These are phyloP conservation scores for Exserohilum turcica DNA, from an alignment of 2,329 filamentous ascomycete genomes.

Conservation along the genomic window DNA sequence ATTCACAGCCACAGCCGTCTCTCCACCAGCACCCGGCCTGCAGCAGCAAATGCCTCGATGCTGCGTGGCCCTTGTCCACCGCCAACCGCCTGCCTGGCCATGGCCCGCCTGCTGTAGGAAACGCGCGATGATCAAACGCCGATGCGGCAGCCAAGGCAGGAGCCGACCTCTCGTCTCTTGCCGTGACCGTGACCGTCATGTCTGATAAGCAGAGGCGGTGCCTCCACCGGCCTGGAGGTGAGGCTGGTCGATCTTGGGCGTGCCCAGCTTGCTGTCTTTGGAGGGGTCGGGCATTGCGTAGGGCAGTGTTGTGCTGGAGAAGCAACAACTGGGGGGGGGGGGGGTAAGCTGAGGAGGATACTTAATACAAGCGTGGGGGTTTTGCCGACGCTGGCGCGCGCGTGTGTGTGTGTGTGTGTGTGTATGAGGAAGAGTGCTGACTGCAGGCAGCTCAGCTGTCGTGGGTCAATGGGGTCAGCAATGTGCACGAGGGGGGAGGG, in stretches of 20 bases:
- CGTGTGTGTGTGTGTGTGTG: too few species aligned
- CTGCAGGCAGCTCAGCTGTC: constrained; percentile 22
- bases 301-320: background rate
- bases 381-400: too few species aligned
- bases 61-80: constrained; percentile 6
- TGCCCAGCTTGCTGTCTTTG: constrained; percentile 40
- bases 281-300: constrained; percentile 20
- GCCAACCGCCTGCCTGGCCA: constrained; percentile 1
- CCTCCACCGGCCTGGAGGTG: constrained; percentile 49
- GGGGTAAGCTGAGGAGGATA: background rate
- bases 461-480: constrained; percentile 14
- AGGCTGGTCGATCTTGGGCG: constrained; percentile 39
- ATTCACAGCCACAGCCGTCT: background rate
- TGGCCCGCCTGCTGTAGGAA: constrained; percentile 25
- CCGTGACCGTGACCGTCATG: too few species aligned
- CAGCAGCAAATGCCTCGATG: constrained; percentile 9
- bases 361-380: too few species aligned
- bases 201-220: constrained; percentile 35
- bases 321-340: background rate
- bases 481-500: too few species aligned
- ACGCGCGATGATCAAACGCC: constrained; percentile 27
- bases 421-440: constrained; percentile 5
- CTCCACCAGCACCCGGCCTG: background rate
- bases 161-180: too few species aligned
- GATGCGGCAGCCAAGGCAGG: constrained; percentile 32